Evolutionary conservation across 257 asterid genomes (phyloP).

Genomic region (Lavandula angustifolia): DNA sequence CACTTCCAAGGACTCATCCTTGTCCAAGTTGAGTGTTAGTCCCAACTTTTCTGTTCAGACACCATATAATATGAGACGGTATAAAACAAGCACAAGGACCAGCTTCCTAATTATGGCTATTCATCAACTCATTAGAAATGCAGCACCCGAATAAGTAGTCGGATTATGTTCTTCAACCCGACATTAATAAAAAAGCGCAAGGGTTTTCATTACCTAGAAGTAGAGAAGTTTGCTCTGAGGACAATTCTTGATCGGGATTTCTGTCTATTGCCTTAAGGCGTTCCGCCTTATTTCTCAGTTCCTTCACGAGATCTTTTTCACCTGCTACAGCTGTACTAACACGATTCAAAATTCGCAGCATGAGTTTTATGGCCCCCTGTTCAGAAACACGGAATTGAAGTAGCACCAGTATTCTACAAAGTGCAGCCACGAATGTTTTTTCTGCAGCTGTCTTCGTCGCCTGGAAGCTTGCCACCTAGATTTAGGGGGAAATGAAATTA

Average conservation of each 20-base stretch:
- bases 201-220: conserved; percentile 56
- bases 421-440: conserved; percentile 71
- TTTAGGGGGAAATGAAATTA: conserved; percentile 26
- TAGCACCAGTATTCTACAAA: conserved; percentile 64
- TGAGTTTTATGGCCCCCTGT: conserved; percentile 67
- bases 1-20: conserved; percentile 45
- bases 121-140: too few relatives aligned
- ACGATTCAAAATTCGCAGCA: conserved; percentile 59
- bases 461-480: conserved; percentile 65
- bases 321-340: conserved; percentile 46
- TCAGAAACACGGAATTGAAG: conserved; percentile 72
- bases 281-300: conserved; percentile 66
- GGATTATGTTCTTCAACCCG: background rate
- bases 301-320: conserved; percentile 74
- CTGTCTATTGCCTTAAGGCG: conserved; percentile 65
- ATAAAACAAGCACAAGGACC: background rate
- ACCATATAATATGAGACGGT: background rate
- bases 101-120: background rate
- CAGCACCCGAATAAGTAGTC: too few relatives aligned
- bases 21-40: conserved; percentile 50
- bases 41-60: conserved; percentile 56
- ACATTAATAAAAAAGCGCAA: background rate
- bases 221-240: conserved; percentile 50
- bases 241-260: conserved; percentile 55
- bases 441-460: conserved; percentile 81